Base-by-base conservation (phyloP, 768 basidiomycete genomes). In the Lentinula lateritia region DNA sequence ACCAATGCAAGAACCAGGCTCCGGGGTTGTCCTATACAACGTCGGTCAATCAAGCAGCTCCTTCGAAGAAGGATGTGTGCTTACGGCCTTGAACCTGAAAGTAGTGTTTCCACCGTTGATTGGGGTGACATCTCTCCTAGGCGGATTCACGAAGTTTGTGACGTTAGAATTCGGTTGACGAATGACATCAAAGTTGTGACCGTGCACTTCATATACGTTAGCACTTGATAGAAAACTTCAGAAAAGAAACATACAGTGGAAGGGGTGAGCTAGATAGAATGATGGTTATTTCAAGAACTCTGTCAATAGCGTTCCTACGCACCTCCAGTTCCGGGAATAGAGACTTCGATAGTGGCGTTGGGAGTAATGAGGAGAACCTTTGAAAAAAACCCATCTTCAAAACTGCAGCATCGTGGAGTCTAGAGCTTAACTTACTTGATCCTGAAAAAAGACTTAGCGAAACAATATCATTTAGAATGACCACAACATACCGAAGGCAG, bases 1-100 rank as follows among this genome's bases (percentile, higher is more conserved):
- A 77, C 76, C 75, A 75, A 58, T 80, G 79, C 53, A 80, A 71
- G 72, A 81, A 77, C 81, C 83, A 85, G 6, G 82, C 80, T 23
- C 87, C 88, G 0, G 88, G 75, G 71, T 88, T 89, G 62, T 84
- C 82, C 41, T 67, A 70, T 68, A 64, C 65, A 35, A 39, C 7
- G 10, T 16, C 16, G 6, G 39, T 45, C 15, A 48, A 20, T 38
- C 48, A 28, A 18, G 50, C 36, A 42, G 52, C 32, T 13, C 1
- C 7, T 42, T 50, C 23, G 18, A 16, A 20, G 58, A 6, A 15
- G 35, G 16, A 39, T 35, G 10, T 23, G 12, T n/a, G 41, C 53
- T 7, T 39, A 54, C 53, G 20, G 18, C 66, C 67, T 20, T 65
- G 72, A 74, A 75, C 4, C 74, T 67, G 72, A 76, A 74, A 2